Evolutionary conservation across 2,329 filamentous ascomycete species (phyloP).

Genomic region (Claviceps pazoutovae): DNA sequence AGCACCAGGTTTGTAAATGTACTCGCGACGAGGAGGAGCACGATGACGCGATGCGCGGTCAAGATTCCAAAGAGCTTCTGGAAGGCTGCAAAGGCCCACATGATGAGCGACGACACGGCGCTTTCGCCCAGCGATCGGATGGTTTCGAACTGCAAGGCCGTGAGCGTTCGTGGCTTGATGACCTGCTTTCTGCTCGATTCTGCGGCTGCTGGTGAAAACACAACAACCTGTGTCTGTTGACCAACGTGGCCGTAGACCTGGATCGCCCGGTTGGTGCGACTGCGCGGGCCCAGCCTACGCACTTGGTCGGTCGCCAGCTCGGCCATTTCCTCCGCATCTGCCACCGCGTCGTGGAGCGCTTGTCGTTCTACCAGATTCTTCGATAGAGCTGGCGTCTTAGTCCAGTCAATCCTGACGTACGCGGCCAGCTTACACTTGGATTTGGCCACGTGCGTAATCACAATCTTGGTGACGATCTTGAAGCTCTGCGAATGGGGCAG

Average conservation of each 20-base stretch:
- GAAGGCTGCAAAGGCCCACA: conserved; percentile 57
- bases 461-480: conserved; percentile 73
- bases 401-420: conserved; percentile 81
- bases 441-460: conserved; percentile 87
- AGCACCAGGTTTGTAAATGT: conserved; percentile 60
- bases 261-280: conserved; percentile 62
- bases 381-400: conserved; percentile 46
- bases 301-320: conserved; percentile 69
- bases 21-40: conserved; percentile 56
- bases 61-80: conserved; percentile 53
- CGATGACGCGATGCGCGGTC: conserved; percentile 60
- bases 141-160: conserved; percentile 59
- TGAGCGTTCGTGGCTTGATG: conserved; percentile 48
- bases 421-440: conserved; percentile 84
- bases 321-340: conserved; percentile 60
- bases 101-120: conserved; percentile 59
- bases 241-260: conserved; percentile 68
- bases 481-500: conserved; percentile 70
- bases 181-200: conserved; percentile 39
- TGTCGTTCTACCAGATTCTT: conserved; percentile 51
- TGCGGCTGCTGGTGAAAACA: conserved; percentile 39
- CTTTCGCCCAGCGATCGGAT: conserved; percentile 61
- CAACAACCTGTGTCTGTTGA: conserved; percentile 47
- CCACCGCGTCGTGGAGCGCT: conserved; percentile 61
- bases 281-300: conserved; percentile 56